Percentiles rank a stretch among this genome's conserved stretches.
phyloP scores from a whole-genome alignment of 108 stramenopile genomes.

The Poteriospumella lacustris region DNA sequence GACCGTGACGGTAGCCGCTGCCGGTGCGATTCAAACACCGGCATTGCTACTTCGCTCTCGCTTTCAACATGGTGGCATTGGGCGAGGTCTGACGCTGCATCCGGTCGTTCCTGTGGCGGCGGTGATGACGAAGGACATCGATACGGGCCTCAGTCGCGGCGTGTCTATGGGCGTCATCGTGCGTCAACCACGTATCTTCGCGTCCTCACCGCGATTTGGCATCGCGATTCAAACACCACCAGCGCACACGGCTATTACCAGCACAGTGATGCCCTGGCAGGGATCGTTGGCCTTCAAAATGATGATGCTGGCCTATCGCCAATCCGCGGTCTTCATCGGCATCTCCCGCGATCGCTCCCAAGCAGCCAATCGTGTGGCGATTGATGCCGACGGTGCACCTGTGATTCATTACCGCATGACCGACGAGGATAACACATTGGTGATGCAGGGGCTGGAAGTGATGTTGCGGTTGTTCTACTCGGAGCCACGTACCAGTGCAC shows the following conservation, averaged over 20 bases:
- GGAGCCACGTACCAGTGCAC: not conserved
- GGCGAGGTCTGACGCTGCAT: constrained; percentile 53
- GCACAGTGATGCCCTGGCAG: constrained; percentile 41
- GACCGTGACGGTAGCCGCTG: no score
- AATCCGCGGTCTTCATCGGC: constrained; percentile 38
- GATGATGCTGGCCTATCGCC: constrained; percentile 25
- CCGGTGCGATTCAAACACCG: constrained; percentile 59
- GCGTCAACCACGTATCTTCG: constrained; percentile 20
- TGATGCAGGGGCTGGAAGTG: not conserved
- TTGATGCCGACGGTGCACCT: not conserved
- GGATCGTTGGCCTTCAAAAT: constrained; percentile 46
- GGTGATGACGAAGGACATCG: no score
- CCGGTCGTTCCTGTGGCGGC: no score
- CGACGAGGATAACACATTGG: not conserved
- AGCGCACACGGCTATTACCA: constrained; percentile 47
- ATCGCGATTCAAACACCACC: constrained; percentile 56
- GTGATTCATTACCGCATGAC: constrained; percentile 23
- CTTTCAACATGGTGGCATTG: constrained; percentile 51
- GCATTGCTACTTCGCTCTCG: constrained; percentile 53
- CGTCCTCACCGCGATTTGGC: no score
- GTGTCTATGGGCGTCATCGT: constrained; percentile 46
- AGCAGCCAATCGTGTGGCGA: constrained; percentile 33
- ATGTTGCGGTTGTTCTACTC: not conserved
- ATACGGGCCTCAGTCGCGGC: constrained; percentile 28
- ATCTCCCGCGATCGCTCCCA: constrained; percentile 44